Evolutionary conservation across 331 rosid species (phyloP), one percentile per base, ranked within the genome.

Genomic region (Erythrophleum ivorense): DNA sequence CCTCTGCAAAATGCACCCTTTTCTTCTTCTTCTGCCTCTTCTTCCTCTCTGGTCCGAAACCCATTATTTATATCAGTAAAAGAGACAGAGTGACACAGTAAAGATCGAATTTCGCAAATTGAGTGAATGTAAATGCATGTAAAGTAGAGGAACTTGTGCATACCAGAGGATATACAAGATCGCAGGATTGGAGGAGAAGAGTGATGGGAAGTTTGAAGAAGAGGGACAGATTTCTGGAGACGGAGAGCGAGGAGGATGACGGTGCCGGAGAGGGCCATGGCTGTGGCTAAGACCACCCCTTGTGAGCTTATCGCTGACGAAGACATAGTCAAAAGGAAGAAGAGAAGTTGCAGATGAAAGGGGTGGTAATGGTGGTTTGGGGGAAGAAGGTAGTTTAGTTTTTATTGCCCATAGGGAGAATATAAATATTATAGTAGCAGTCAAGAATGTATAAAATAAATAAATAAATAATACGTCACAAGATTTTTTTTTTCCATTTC

Each of bases 221-320:
- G 75, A 87, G 84, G 46, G 2, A 87, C 34, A 12, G 88, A 75
- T 66, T 86, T 94, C 78, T 92, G 98, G 0, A 92, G 91, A 64
- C 97, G 91, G 3, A 94, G 86, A 60, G 97, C 95, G 8, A 96
- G 92, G 75, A 96, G 94, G 82, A 96, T 88, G 9, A 92, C 95
- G 0, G 99, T 96, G 87, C 98, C 98, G 75, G 99, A 96, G 81
- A 96, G 94, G 0, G 98, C 99, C 97, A 96, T 92, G 92, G 98
- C 99, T 0, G 99, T 96, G 46, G 99, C 99, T 15, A 96, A 77
- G 36, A 88, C 99, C 69, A 92, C 92, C 0, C 97, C 99, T 69
- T 94, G 99, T 18, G 94, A 85, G 75, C 87, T 86, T 5, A 88
- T 74, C 70, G 88, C 84, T 9, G 98, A 82, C 71, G 94, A 88